A percentile compares a stretch with the other conserved stretches of the same genome.
These are phyloP conservation scores for Calonectria naviculata DNA, from an alignment of 2,329 filamentous ascomycete genomes.

Conservation along the genomic window DNA sequence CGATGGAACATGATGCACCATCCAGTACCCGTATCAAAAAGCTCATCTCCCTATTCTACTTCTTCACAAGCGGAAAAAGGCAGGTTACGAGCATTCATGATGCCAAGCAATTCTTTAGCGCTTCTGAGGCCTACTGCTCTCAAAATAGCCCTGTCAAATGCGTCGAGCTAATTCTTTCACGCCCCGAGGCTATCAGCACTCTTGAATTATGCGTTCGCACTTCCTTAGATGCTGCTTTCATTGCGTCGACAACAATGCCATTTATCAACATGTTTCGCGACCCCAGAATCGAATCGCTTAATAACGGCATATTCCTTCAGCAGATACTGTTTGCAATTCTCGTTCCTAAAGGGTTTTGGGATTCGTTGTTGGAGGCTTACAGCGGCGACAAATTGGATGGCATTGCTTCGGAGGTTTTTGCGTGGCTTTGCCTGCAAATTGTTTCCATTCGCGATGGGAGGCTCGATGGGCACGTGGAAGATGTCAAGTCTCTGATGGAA, in stretches of 20 bases:
- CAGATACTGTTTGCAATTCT: constrained; percentile 56
- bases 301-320: constrained; percentile 31
- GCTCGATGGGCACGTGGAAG: constrained; percentile 14
- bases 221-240: constrained; percentile 41
- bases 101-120: constrained; percentile 43
- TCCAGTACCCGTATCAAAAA: constrained; percentile 19
- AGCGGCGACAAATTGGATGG: constrained; percentile 44
- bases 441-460: constrained; percentile 34
- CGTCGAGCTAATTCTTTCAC: constrained; percentile 42
- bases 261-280: constrained; percentile 27
- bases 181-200: constrained; percentile 30
- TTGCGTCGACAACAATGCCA: constrained; percentile 32
- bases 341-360: constrained; percentile 67
- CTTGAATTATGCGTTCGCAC: constrained; percentile 40
- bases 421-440: constrained; percentile 62
- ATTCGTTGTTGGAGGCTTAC: constrained; percentile 51
- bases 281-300: constrained; percentile 28
- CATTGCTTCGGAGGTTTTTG: constrained; percentile 49
- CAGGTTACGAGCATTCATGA: constrained; percentile 24
- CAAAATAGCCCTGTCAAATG: constrained; percentile 32
- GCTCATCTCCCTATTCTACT: constrained; percentile 31
- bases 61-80: constrained; percentile 28
- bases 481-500: constrained; percentile 41
- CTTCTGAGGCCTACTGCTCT: constrained; percentile 21
- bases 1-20: constrained; percentile 19